Evolutionary conservation across 257 asterid genomes (phyloP).

Genomic region (Knoxia roxburghii): DNA sequence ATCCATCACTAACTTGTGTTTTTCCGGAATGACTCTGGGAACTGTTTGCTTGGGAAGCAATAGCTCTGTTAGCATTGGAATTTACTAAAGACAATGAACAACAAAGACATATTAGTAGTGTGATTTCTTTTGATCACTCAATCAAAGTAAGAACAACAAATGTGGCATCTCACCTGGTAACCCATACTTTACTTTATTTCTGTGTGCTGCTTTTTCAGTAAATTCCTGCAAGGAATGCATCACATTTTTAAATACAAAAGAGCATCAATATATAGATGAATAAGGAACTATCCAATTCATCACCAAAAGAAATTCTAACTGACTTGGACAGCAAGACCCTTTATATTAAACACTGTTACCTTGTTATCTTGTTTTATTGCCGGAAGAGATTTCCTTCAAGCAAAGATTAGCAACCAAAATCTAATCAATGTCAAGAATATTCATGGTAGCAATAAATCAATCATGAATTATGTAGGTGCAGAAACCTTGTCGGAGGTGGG

Average conservation of each 20-base stretch:
- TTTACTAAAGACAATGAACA: constrained; percentile 48
- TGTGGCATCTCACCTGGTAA: constrained; percentile 52
- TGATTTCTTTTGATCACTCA: not conserved
- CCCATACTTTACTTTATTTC: constrained; percentile 41
- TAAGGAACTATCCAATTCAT: not conserved
- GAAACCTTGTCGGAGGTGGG: constrained; percentile 51
- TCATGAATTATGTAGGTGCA: constrained; percentile 11
- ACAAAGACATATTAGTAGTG: constrained; percentile 19
- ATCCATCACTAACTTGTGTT: constrained; percentile 59
- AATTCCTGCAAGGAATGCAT: constrained; percentile 30
- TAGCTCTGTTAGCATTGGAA: constrained; percentile 42
- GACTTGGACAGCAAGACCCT: constrained; percentile 15
- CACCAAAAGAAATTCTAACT: not conserved
- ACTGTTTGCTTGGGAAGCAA: constrained; percentile 44
- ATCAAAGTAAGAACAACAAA: not conserved
- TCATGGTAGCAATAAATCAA: constrained; percentile 16
- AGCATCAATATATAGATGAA: not conserved
- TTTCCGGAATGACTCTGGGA: constrained; percentile 37
- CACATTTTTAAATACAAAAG: not conserved
- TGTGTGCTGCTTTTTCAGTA: constrained; percentile 36
- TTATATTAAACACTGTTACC: constrained; percentile 23
- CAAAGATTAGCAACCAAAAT: constrained; percentile 25
- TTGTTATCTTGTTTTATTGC: constrained; percentile 40
- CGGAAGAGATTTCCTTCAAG: constrained; percentile 72
- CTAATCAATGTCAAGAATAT: constrained; percentile 22